These are phyloP conservation scores for Nakataea oryzae DNA, from an alignment of 2,329 filamentous ascomycete genomes.

Conservation along the genomic window DNA sequence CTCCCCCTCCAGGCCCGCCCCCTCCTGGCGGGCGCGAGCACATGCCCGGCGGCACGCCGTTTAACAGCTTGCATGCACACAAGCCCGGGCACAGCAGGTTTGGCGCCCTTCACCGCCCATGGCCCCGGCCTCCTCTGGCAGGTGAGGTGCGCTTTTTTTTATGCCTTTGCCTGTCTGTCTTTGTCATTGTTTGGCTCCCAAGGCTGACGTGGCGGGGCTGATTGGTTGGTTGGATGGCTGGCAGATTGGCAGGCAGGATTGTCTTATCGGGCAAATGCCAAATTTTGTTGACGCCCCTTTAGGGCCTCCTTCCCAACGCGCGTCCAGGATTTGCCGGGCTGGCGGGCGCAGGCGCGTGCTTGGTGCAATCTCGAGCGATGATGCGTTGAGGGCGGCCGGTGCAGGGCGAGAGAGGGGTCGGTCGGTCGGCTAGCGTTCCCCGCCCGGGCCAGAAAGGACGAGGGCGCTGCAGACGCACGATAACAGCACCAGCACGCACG, in stretches of 20 bases:
- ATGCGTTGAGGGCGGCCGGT: background rate
- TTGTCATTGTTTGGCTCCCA: too few relatives aligned
- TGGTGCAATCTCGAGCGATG: background rate
- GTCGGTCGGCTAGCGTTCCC: too few relatives aligned
- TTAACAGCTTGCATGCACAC: background rate
- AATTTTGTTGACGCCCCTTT: background rate
- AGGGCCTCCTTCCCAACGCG: background rate
- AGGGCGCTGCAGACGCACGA: background rate
- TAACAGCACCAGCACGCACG: too few relatives aligned
- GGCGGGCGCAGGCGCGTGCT: background rate
- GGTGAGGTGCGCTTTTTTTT: too few relatives aligned
- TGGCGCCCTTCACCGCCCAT: background rate
- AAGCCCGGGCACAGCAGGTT: background rate
- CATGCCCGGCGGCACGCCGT: background rate
- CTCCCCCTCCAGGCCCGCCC: background rate
- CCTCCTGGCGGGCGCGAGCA: too few relatives aligned
- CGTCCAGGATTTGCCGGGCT: too few relatives aligned
- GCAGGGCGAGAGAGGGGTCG: too few relatives aligned
- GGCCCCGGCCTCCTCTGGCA: background rate
- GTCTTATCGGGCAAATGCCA: too few relatives aligned
- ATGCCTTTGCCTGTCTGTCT: too few relatives aligned
- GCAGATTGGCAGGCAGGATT: background rate
- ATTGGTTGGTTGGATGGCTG: background rate
- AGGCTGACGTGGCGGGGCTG: background rate
- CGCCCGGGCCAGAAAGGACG: too few relatives aligned